Evolutionary conservation across 2,329 filamentous ascomycete genomes (phyloP).

Genomic region (Penicillium griseofulvum): DNA sequence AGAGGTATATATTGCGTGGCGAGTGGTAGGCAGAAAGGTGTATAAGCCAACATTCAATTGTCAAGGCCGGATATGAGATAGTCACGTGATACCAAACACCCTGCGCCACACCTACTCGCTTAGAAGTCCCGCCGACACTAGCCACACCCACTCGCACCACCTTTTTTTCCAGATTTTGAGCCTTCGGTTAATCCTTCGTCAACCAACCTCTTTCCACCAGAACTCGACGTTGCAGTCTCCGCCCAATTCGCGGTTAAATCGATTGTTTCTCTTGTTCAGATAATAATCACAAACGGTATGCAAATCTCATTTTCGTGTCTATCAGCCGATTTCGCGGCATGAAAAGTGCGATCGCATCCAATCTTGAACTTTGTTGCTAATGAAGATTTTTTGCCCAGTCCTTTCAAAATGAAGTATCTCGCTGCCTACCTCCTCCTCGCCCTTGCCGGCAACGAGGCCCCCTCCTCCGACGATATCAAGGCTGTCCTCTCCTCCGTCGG

Average conservation of each 20-base stretch:
- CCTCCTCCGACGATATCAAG: constrained; percentile 84
- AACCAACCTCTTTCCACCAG: constrained; percentile 44
- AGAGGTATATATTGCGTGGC: not conserved
- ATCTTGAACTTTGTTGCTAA: constrained; percentile 20
- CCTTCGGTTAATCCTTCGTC: constrained; percentile 29
- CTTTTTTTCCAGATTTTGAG: constrained; percentile 39
- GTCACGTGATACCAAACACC: constrained; percentile 24
- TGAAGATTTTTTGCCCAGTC: constrained; percentile 16
- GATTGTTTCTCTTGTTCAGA: constrained; percentile 74
- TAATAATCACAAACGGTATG: constrained; percentile 30
- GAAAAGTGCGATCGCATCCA: constrained; percentile 2
- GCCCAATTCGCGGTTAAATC: constrained; percentile 97
- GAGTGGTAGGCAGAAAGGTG: constrained; percentile 6
- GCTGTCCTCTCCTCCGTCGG: constrained; percentile 87
- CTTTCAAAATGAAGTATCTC: constrained; percentile 96
- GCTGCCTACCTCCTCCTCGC: constrained; percentile 97
- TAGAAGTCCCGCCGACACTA: constrained; percentile 32
- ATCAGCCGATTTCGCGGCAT: not conserved
- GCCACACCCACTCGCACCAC: constrained; percentile 39
- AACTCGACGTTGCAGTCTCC: constrained; percentile 99
- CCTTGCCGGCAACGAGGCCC: constrained; percentile 87
- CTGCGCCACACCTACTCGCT: constrained; percentile 38
- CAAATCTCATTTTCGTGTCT: constrained; percentile 1
- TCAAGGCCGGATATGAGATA: constrained; percentile 17
- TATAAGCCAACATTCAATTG: constrained; percentile 14